phyloP scores from a whole-genome alignment of 2,329 filamentous ascomycete species.

The Xylariaceae sp. region DNA sequence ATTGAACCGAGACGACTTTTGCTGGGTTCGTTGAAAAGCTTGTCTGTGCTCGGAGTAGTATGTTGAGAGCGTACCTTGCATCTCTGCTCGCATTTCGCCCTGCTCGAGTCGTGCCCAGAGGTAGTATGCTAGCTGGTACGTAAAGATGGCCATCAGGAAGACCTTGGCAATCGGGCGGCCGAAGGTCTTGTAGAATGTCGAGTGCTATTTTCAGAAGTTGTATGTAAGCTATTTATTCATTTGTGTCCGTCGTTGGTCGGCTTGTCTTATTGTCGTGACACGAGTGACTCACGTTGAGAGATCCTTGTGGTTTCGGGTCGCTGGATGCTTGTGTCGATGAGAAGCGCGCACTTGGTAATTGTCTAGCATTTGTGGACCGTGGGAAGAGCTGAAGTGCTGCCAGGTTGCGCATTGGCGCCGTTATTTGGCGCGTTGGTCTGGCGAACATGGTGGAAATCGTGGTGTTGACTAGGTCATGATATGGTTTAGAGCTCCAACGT shows the following conservation, averaged over 20 bases:
- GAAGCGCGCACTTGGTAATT: conserved; percentile 25
- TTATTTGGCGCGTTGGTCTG: conserved; percentile 3
- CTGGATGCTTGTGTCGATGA: conserved; percentile 25
- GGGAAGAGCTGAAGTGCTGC: conserved; percentile 4
- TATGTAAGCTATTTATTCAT: conserved; percentile 2
- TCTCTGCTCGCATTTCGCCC: conserved; percentile 68
- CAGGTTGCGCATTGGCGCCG: conserved; percentile 24
- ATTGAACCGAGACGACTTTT: too few species aligned
- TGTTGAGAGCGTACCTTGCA: conserved; percentile 55
- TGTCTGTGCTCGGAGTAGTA: too few species aligned
- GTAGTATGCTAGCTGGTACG: conserved; percentile 80
- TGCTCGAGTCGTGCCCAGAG: conserved; percentile 76
- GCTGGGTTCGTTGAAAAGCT: too few species aligned
- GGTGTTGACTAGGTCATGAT: background rate
- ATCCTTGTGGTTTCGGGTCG: conserved; percentile 14
- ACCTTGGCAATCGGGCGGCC: conserved; percentile 75
- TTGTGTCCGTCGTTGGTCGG: background rate
- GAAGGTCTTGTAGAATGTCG: conserved; percentile 76
- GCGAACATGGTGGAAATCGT: conserved; percentile 13
- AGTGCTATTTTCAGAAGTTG: conserved; percentile 45
- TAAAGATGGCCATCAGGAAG: conserved; percentile 75
- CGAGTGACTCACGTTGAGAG: conserved; percentile 31
- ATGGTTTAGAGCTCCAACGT: too few species aligned
- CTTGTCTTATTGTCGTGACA: background rate
- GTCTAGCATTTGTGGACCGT: conserved; percentile 11